These are phyloP conservation scores for Symbiodinium natans DNA, from an alignment of 73 alveolate genomes.

Conservation along the genomic window DNA sequence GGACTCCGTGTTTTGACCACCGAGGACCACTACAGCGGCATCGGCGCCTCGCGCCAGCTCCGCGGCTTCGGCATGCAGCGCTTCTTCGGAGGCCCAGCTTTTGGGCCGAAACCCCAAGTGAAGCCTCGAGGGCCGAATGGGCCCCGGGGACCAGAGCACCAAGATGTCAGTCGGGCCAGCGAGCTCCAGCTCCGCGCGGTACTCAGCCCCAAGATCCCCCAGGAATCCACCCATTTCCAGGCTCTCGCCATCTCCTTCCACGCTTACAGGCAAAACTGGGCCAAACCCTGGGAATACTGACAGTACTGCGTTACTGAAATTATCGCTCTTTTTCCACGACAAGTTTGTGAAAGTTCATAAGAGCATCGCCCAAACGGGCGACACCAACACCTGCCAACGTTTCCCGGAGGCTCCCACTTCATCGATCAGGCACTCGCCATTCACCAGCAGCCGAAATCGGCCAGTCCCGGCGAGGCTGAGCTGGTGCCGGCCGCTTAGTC, in stretches of 20 bases:
- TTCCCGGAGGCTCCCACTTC: background rate
- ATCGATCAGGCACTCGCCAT: background rate
- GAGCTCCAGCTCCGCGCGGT: background rate
- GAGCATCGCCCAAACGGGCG: no score
- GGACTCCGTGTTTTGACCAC: background rate
- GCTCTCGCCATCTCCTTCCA: constrained; percentile 10
- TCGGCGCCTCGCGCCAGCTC: background rate
- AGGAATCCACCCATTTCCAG: background rate
- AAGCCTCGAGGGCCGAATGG: background rate
- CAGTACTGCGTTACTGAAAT: no score
- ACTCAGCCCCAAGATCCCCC: background rate
- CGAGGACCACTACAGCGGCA: background rate
- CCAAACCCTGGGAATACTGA: no score
- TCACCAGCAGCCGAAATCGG: background rate
- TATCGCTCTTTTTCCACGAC: no score
- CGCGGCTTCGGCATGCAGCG: background rate
- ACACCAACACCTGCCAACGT: no score
- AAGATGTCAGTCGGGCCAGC: background rate
- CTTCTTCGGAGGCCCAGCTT: background rate
- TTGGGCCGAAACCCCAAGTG: background rate
- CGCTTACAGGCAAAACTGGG: no score
- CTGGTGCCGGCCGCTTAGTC: background rate
- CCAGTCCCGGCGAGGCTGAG: background rate
- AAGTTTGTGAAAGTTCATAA: no score
- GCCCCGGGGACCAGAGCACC: background rate